A percentile compares a stretch with the other conserved stretches of the same genome.
phyloP scores from a whole-genome alignment of 768 basidiomycete species.

The Pulveroboletus frians region DNA sequence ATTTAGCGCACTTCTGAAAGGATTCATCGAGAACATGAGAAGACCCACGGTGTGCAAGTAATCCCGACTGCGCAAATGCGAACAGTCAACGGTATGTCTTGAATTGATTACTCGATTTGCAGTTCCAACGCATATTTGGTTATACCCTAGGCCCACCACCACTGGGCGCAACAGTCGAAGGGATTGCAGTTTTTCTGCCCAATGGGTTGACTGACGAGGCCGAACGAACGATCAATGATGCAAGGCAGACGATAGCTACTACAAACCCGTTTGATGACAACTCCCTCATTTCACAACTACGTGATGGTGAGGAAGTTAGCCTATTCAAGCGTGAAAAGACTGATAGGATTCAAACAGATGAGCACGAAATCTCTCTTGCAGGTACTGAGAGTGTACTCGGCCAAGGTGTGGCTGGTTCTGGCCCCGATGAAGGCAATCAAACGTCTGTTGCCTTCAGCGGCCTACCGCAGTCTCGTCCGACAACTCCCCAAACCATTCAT shows the following conservation, averaged over 20 bases:
- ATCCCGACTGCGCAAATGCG: slow-evolving; percentile 5
- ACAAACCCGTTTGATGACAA: slow-evolving; percentile 4
- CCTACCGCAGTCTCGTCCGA: background rate
- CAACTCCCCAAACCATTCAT: background rate
- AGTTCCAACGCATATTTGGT: background rate
- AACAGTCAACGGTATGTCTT: background rate
- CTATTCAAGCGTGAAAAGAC: background rate
- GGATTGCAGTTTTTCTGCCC: background rate
- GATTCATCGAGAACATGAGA: background rate
- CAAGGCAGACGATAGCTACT: background rate
- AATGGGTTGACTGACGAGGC: background rate
- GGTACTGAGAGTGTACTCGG: background rate
- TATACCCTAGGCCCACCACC: background rate
- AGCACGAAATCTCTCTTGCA: background rate
- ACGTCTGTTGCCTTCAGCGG: background rate
- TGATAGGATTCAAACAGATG: background rate
- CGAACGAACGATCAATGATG: background rate
- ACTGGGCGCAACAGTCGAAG: background rate
- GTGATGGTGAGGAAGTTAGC: background rate
- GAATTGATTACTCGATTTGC: background rate
- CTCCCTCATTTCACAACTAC: background rate
- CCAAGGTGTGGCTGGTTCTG: background rate
- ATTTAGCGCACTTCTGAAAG: slow-evolving; percentile 6
- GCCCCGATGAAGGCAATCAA: background rate
- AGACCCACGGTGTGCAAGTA: background rate